Evolutionary conservation across 305 asterid species (phyloP).

Genomic region (Solanum aculeatissimum): DNA sequence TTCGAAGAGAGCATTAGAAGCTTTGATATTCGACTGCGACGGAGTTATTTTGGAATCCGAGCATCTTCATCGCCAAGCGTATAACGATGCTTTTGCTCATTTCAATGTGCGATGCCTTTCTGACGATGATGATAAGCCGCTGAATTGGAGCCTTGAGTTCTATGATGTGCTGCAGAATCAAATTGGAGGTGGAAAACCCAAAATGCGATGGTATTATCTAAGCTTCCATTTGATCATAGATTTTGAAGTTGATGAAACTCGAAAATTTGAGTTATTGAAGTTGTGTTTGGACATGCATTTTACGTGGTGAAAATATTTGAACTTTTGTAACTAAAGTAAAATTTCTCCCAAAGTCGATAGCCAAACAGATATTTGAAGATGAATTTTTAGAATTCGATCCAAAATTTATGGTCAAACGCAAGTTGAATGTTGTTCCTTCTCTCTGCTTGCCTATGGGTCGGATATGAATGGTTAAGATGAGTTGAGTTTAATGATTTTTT

Average conservation of each 20-base stretch:
- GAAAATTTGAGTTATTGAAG: too few species aligned
- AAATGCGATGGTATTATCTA: conserved; percentile 74
- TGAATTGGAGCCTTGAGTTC: conserved; percentile 65
- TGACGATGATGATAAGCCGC: conserved; percentile 23
- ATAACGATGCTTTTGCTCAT: conserved; percentile 79
- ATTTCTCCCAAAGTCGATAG: too few species aligned
- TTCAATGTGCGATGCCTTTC: conserved; percentile 68
- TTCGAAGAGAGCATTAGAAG: conserved; percentile 30
- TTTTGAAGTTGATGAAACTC: too few species aligned
- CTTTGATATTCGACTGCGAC: conserved; percentile 84
- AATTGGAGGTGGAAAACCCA: conserved; percentile 93
- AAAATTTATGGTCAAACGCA: too few species aligned
- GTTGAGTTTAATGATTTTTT: too few species aligned
- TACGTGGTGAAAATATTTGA: too few species aligned
- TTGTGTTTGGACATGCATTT: too few species aligned
- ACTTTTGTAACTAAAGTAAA: too few species aligned
- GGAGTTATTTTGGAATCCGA: conserved; percentile 92
- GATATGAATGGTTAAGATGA: background rate
- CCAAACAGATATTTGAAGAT: too few species aligned
- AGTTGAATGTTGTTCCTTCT: too few species aligned
- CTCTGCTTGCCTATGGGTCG: background rate
- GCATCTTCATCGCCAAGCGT: conserved; percentile 95
- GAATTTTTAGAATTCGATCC: too few species aligned
- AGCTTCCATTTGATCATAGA: too few species aligned
- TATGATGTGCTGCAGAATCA: conserved; percentile 74